Evolutionary conservation across 1,139 yeast species (phyloP), one percentile per base, ranked within the genome.

Genomic region (Candida tropicalis): DNA sequence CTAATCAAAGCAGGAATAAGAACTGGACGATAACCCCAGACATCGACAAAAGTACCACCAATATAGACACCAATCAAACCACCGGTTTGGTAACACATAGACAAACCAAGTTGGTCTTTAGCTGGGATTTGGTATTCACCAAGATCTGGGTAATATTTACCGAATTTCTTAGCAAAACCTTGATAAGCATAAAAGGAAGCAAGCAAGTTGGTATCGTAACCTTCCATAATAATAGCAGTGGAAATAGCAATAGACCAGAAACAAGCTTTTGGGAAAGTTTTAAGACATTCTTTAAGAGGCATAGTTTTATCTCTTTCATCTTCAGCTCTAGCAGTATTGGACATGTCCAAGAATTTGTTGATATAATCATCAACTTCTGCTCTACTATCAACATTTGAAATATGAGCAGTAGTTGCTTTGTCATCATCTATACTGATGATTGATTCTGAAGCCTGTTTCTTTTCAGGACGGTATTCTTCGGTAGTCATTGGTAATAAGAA

Each of bases 91-190:
- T 65, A 65, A 41, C 72, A 66, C 77, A 74, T 72, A 17, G 69
- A 59, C 44, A 77, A 60, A 16, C 69, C 70, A 20, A 75, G 75
- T 58, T 77, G 82, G 73, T 77, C 73, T 36, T 63, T 59, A 16
- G 79, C 72, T 9, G 77, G 66, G 22, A 77, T 57, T 50, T 71
- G 66, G 49, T 66, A 72, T 13, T 55, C 53, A 13, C 63, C 65
- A 24, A 51, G 34, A 16, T 51, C 49, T 2, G 58, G 58, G 46
- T 55, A 60, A 45, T 54, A 58, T 34, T 53, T 52, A 41, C 76
- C 76, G 46, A 60, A 71, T 50, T 65, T 67, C 39, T 52, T 52
- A 41, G 59, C 54, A 49, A 70, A 71, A 35, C 68, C 69, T 9
- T 70, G 68, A 56, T 67, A 66, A 34, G 68, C 70, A 49, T 62